A percentile compares a stretch with the other conserved stretches of the same genome.
These are phyloP conservation scores for Adiantum capillusveneris DNA, from an alignment of 75 land plant genomes.

Conservation along the genomic window DNA sequence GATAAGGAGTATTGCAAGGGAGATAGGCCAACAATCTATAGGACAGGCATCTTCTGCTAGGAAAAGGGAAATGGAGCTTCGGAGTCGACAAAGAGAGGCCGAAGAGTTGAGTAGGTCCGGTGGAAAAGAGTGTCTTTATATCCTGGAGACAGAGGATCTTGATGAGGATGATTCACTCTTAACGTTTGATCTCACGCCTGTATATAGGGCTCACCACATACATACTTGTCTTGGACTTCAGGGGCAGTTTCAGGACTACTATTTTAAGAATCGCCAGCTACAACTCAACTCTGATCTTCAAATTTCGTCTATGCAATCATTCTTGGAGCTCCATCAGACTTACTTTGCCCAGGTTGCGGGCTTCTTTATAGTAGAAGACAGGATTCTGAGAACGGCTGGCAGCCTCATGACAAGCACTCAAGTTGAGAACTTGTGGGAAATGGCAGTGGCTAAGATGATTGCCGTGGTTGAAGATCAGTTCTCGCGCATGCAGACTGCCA, in stretches of 20 bases:
- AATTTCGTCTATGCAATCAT: constrained; percentile 63
- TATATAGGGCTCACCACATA: constrained; percentile 83
- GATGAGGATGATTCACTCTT: constrained; percentile 59
- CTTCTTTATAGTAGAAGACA: constrained; percentile 87
- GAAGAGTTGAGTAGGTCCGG: constrained; percentile 78
- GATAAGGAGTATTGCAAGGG: constrained; percentile 63
- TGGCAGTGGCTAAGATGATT: constrained; percentile 73
- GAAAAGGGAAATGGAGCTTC: constrained; percentile 80
- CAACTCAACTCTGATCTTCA: constrained; percentile 88
- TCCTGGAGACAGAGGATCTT: constrained; percentile 62
- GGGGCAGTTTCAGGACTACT: constrained; percentile 77
- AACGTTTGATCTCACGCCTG: constrained; percentile 84
- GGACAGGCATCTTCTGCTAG: constrained; percentile 77
- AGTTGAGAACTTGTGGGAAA: constrained; percentile 77
- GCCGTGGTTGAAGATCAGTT: constrained; percentile 77
- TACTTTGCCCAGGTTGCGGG: constrained; percentile 89
- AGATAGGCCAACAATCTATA: constrained; percentile 85
- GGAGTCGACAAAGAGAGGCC: constrained; percentile 59
- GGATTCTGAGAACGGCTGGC: constrained; percentile 76
- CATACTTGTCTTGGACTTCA: constrained; percentile 67
- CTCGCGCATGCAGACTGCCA: constrained; percentile 72
- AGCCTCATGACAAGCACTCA: constrained; percentile 50
- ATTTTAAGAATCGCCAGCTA: constrained; percentile 68
- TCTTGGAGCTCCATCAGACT: constrained; percentile 78
- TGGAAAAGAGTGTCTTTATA: constrained; percentile 47